phyloP scores from a whole-genome alignment of 805 yeast species.

The Ogataea ganodermae region DNA sequence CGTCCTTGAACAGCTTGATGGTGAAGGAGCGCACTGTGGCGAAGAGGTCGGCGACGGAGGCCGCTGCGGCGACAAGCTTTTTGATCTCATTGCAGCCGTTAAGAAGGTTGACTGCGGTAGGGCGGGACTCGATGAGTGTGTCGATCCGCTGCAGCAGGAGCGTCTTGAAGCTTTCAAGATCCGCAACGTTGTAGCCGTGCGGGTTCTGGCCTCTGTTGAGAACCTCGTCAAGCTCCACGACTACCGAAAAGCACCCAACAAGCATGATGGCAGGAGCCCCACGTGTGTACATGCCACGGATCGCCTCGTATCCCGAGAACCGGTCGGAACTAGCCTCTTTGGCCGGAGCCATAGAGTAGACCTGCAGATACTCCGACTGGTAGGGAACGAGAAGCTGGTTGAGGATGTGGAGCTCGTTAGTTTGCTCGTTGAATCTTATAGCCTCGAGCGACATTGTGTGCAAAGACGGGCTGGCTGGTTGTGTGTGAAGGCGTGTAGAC shows the following conservation, averaged over 20 bases:
- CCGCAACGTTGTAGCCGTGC: constrained; percentile 29
- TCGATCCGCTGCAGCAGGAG: constrained; percentile 53
- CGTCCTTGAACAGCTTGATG: constrained; percentile 66
- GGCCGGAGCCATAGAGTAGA: constrained; percentile 53
- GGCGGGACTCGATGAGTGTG: constrained; percentile 74
- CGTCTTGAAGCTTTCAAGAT: constrained; percentile 34
- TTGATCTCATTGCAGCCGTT: constrained; percentile 66
- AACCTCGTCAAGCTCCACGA: constrained; percentile 59
- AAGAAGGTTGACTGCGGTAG: constrained; percentile 91
- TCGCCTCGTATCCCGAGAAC: constrained; percentile 77
- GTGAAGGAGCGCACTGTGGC: constrained; percentile 45
- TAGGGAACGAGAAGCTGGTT: constrained; percentile 88
- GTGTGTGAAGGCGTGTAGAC: not conserved
- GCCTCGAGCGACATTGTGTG: constrained; percentile 64
- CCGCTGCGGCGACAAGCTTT: constrained; percentile 22
- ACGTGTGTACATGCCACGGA: constrained; percentile 88
- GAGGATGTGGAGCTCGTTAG: constrained; percentile 55
- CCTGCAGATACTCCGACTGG: constrained; percentile 64
- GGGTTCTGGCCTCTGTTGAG: constrained; percentile 30
- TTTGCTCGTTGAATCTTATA: constrained; percentile 58
- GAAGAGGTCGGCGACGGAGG: constrained; percentile 28
- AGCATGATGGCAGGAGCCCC: constrained; percentile 99
- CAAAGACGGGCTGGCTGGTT: too few relatives aligned
- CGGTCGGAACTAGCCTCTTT: constrained; percentile 59
- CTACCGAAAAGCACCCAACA: constrained; percentile 83